Conservation (phyloP, 371 early-diverging fungal species). For the Haplosporangium sp. region DNA sequence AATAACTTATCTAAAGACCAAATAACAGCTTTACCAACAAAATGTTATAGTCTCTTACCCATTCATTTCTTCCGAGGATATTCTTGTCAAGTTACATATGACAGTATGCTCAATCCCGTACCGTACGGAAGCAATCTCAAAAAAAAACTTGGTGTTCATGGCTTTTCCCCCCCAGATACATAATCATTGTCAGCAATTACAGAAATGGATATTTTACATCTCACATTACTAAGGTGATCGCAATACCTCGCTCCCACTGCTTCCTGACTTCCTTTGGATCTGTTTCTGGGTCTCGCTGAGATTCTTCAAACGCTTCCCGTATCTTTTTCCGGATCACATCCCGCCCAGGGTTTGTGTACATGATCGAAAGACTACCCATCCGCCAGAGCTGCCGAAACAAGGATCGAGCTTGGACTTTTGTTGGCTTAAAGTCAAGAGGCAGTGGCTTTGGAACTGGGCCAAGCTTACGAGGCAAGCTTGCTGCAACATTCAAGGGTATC, state of each 20-base stretch:
- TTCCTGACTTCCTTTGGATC: constrained; percentile 17
- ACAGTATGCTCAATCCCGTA: constrained; percentile 48
- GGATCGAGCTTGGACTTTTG: constrained; percentile 48
- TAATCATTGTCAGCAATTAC: too few species aligned
- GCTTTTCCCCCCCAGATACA: constrained; percentile 10
- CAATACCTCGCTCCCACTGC: constrained; percentile 48
- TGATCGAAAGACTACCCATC: constrained; percentile 40
- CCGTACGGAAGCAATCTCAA: constrained; percentile 46
- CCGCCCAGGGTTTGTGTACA: constrained; percentile 41
- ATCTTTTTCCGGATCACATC: constrained; percentile 37
- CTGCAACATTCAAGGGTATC: constrained; percentile 48
- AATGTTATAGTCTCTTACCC: constrained; percentile 17
- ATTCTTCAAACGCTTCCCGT: constrained; percentile 48
- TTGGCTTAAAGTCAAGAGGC: constrained; percentile 26
- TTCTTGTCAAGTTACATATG: constrained; percentile 36
- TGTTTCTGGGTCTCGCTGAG: constrained; percentile 7
- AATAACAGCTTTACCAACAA: background rate
- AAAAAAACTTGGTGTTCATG: constrained; percentile 44
- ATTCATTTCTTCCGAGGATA: constrained; percentile 18
- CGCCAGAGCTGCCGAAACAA: constrained; percentile 53
- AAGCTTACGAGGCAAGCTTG: constrained; percentile 34
- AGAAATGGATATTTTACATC: too few species aligned
- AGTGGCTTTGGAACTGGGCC: constrained; percentile 43
- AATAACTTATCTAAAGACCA: background rate
- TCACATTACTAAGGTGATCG: too few species aligned